Evolutionary conservation across 2,329 filamentous ascomycete species (phyloP), one percentile per base, ranked within the genome.

Genomic region (Eurotiales sp.): DNA sequence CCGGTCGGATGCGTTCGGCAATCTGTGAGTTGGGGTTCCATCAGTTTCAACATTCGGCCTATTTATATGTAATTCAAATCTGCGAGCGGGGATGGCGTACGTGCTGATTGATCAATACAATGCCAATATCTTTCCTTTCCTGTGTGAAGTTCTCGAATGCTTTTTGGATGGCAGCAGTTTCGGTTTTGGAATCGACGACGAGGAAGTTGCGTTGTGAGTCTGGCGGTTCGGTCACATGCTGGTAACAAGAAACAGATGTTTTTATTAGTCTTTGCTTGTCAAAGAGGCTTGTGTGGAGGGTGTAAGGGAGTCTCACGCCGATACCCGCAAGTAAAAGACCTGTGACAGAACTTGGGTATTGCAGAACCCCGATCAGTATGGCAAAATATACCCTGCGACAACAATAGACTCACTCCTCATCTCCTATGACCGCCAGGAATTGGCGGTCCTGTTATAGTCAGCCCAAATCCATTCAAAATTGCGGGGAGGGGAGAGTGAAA

Each of bases 171-270:
- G 87, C 78, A 3, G 87, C 77, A 48, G 81, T 93, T 59, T 96
- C 90, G 32, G 92, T 99, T 79, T 97, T 97, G 68, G 73, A 77
- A 72, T 99, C 92, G 56, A 99, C 93, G 51, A 99, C 90, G 8
- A 99, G 84, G 76, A 96, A 99, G 79, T 99, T 99, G 78, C 96
- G 95, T 69, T 96, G 87, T 34, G 88, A 82, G 67, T 95, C 90
- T 40, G 92, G 89, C 6, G 89, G 87, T 49, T 86, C 80, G 14
- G 90, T 95, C 57, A 97, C 91, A 70, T 97, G 92, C 91, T 96
- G 15, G 11, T 36, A 23, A 2, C 5, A 5, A 36, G 34, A n/a
- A 39, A 8, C 17, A 6, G 15, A 10, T 15, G n/a, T n/a, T n/a
- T n/a, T 19, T 21, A 19, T 25, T 17, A 29, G 37, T 40, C 23